Evolutionary conservation across 345 rosid genomes (phyloP).

Genomic region (Hirschfeldia incana): DNA sequence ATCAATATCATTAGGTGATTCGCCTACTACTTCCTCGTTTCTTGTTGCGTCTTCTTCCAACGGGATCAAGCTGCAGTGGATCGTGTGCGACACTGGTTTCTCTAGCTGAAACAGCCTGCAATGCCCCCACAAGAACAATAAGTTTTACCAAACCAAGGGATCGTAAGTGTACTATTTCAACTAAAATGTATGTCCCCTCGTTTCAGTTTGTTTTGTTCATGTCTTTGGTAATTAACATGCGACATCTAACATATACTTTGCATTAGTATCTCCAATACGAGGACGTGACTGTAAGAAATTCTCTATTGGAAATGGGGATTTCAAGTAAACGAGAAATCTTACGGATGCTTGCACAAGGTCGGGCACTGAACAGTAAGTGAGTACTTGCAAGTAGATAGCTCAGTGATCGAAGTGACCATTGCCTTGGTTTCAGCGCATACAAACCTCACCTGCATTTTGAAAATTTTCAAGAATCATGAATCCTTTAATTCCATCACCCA

Average conservation of each 20-base stretch:
- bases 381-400: conserved; percentile 94
- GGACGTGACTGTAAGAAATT: background rate
- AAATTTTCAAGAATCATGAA: conserved; percentile 15
- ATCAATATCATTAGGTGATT: conserved; percentile 49
- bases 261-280: background rate
- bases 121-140: conserved; percentile 2
- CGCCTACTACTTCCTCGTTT: conserved; percentile 41
- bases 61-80: conserved; percentile 68
- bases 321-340: conserved; percentile 39
- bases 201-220: background rate
- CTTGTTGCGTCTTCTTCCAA: conserved; percentile 46
- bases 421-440: conserved; percentile 89
- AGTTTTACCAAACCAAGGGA: background rate
- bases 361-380: conserved; percentile 83
- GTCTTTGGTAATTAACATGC: conserved; percentile 15
- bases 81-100: conserved; percentile 85
- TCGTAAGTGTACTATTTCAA: background rate
- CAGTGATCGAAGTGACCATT: conserved; percentile 89
- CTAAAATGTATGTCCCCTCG: background rate
- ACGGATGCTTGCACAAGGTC: conserved; percentile 92
- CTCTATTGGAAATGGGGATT: background rate
- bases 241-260: background rate
- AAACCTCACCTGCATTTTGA: conserved; percentile 74
- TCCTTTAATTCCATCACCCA: background rate
- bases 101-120: conserved; percentile 89